Conservation (phyloP, 2,329 filamentous ascomycete genomes). For the Venturia effusa region DNA sequence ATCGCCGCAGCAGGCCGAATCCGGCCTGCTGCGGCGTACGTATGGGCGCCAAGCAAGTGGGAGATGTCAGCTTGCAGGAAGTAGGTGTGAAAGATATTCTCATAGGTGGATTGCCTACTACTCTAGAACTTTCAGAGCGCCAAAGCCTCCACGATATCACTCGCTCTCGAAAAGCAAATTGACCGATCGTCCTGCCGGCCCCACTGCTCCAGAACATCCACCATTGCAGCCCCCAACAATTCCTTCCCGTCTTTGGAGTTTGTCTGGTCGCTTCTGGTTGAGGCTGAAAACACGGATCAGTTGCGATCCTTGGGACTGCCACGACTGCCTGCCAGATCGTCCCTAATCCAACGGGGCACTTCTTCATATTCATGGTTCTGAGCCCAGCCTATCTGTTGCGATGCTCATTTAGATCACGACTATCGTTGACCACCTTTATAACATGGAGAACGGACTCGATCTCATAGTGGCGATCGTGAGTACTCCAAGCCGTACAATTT, state of each 20-base stretch:
- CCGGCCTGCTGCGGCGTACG: constrained; percentile 14
- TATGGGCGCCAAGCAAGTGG: not conserved
- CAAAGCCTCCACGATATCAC: not conserved
- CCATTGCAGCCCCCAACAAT: not conserved
- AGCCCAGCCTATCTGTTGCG: not conserved
- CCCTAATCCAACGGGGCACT: not conserved
- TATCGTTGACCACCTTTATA: not conserved
- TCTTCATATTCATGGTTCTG: not conserved
- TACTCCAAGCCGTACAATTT: not conserved
- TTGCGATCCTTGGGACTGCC: not conserved
- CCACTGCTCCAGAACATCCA: not conserved
- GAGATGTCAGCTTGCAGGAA: not conserved
- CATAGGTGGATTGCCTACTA: not conserved
- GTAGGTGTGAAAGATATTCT: not conserved
- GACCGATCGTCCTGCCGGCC: not conserved
- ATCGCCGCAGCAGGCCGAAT: constrained; percentile 21
- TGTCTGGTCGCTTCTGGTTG: not conserved
- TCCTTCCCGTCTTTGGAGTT: not conserved
- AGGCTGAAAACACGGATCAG: not conserved
- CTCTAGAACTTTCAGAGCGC: not conserved
- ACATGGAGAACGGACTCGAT: not conserved
- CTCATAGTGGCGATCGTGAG: not conserved
- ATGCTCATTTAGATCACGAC: not conserved
- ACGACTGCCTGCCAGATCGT: not conserved
- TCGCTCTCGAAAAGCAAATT: not conserved